Percentiles rank a stretch among this genome's conserved stretches.
Evolutionary conservation across 2,329 filamentous ascomycete species (phyloP).

Genomic region (Neofusicoccum sp.): DNA sequence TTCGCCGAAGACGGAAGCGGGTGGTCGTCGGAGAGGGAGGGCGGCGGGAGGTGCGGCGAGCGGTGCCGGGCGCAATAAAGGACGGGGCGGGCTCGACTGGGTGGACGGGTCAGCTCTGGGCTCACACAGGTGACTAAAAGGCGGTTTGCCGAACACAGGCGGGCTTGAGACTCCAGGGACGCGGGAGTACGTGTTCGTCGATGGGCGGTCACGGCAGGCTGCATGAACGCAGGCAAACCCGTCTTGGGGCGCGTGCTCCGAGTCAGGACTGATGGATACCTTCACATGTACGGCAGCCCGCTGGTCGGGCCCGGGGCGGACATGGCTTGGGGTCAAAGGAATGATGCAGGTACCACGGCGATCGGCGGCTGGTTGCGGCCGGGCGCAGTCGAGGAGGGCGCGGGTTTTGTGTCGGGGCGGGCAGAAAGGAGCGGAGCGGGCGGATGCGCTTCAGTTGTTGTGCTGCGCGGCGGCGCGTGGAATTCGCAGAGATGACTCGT

Average conservation of each 20-base stretch:
- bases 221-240: conserved; percentile 30
- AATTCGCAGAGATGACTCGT: conserved; percentile 14
- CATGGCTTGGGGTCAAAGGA: conserved; percentile 15
- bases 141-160: conserved; percentile 38
- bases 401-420: neutral
- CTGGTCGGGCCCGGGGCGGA: neutral
- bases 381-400: neutral
- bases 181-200: conserved; percentile 32
- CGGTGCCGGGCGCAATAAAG: conserved; percentile 23
- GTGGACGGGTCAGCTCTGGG: conserved; percentile 32
- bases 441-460: conserved; percentile 8
- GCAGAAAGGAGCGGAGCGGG: conserved; percentile 1
- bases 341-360: conserved; percentile 13
- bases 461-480: conserved; percentile 10
- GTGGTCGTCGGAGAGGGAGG: neutral
- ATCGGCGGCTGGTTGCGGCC: conserved; percentile 15
- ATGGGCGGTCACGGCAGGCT: conserved; percentile 26
- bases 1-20: neutral
- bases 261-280: conserved; percentile 27
- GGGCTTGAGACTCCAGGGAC: conserved; percentile 21
- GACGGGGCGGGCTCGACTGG: conserved; percentile 34
- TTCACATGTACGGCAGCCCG: conserved; percentile 12
- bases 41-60: conserved; percentile 20
- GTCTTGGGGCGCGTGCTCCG: conserved; percentile 24
- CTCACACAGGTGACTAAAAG: conserved; percentile 26